These are phyloP conservation scores for Coprinopsis sp. DNA, from an alignment of 768 basidiomycete genomes.

Conservation along the genomic window DNA sequence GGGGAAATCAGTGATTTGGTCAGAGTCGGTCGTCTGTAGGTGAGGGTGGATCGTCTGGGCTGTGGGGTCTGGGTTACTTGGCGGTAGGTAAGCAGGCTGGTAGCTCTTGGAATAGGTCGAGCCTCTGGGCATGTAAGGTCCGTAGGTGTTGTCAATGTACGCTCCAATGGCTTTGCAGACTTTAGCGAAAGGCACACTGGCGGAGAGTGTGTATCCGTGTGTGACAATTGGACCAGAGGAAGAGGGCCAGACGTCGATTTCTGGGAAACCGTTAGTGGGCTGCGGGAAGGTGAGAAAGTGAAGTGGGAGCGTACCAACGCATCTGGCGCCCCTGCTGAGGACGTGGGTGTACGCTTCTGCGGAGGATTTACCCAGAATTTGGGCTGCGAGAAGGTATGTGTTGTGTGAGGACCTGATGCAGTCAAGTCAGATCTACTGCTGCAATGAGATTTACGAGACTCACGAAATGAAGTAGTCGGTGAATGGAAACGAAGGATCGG, in stretches of 20 bases:
- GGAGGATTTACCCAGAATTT: conserved; percentile 51
- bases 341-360: conserved; percentile 53
- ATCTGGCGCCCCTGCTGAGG: conserved; percentile 45
- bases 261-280: conserved; percentile 18
- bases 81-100: neutral
- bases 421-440: conserved; percentile 1
- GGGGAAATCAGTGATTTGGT: conserved; percentile 24
- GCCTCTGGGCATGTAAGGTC: conserved; percentile 1
- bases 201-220: conserved; percentile 56
- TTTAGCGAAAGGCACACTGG: conserved; percentile 43
- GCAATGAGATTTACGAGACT: no score
- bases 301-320: conserved; percentile 35
- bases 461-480: conserved; percentile 57
- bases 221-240: conserved; percentile 51
- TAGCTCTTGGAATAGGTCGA: neutral
- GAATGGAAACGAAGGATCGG: conserved; percentile 43
- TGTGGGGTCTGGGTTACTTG: neutral
- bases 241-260: conserved; percentile 66
- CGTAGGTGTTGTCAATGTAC: conserved; percentile 32
- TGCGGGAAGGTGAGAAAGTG: neutral
- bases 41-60: neutral
- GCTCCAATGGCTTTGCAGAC: conserved; percentile 52
- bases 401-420: conserved; percentile 61
- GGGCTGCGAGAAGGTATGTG: conserved; percentile 57
- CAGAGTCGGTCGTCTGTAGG: neutral